Evolutionary conservation across 2,329 filamentous ascomycete species (phyloP), one percentile per base, ranked within the genome.

Genomic region (Verticillium zaregamsianum): DNA sequence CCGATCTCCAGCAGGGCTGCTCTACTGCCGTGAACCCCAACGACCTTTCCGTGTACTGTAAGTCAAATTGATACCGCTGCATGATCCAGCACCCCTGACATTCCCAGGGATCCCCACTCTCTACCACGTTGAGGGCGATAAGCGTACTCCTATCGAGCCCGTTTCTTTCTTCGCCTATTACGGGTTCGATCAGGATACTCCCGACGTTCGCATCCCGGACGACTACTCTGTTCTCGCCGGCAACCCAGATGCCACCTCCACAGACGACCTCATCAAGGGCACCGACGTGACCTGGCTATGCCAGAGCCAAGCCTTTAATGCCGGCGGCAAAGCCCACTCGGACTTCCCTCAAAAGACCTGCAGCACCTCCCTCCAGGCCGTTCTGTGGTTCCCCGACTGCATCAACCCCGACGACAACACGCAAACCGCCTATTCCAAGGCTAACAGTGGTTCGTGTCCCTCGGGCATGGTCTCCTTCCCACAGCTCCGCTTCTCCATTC

Each of bases 401-500:
- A 67, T 68, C 39, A 62, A 67, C 58, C 58, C 61, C 8, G 54
- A 59, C 20, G 64, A 59, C 12, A 61, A 67, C 57, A 23, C 32
- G 17, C 61, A 67, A 49, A 60, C 58, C 23, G 66, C 62, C 31
- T 70, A 62, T 55, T 64, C 60, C 17, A 58, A 54, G 32, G 17
- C 20, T 3, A 62, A 66, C 57, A 64, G 65, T 2, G 71, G 73
- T 35, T 61, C 63, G 39, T 80, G 78, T 63, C 77, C 78, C 0
- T 54, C 61, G 0, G 73, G 72, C 65, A 79, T 78, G 75, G 78
- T 77, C 67, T 70, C 73, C 28, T 79, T 82, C 73, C 78, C 79
- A 0, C 75, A 76, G 62, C 72, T 81, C n/a, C 75, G 79, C 61
- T 81, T 81, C 68, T 77, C 73, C 14, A 73, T 82, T 61, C 74